phyloP scores from a whole-genome alignment of 164 flowering plant species.

The Amborella trichopoda region DNA sequence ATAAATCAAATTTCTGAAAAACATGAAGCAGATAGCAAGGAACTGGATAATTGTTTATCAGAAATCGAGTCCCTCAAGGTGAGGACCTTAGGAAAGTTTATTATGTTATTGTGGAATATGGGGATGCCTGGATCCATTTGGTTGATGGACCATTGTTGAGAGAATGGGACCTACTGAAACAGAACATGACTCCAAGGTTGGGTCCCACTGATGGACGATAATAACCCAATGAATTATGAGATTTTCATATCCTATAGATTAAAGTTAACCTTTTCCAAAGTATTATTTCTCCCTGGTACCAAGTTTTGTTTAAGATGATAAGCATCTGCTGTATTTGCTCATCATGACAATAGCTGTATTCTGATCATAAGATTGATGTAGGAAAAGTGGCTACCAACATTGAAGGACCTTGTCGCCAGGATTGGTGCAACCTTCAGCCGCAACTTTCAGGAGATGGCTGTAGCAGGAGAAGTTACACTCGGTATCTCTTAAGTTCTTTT shows the following conservation, averaged over 20 bases:
- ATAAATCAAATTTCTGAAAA: conserved; percentile 37
- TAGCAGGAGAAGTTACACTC: conserved; percentile 93
- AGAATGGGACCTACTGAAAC: no score
- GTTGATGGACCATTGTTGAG: no score
- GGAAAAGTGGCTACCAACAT: conserved; percentile 84
- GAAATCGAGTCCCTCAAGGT: conserved; percentile 69
- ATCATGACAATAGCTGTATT: not conserved
- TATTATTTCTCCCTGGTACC: not conserved
- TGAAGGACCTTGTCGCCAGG: conserved; percentile 66
- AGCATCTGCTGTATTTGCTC: not conserved
- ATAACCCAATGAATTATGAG: no score
- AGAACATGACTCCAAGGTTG: no score
- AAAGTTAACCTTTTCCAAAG: no score
- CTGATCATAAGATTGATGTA: conserved; percentile 19
- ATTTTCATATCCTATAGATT: no score
- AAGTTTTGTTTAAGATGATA: not conserved
- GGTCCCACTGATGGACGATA: no score
- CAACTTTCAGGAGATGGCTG: conserved; percentile 95
- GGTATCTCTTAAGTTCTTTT: conserved; percentile 24
- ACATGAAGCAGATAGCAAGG: conserved; percentile 40
- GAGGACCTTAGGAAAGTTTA: no score
- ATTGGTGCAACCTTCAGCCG: conserved; percentile 82
- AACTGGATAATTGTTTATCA: conserved; percentile 25
- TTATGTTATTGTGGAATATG: no score
- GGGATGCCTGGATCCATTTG: no score